phyloP scores from a whole-genome alignment of 2,329 filamentous ascomycete species.

The Lomentospora prolificans region DNA sequence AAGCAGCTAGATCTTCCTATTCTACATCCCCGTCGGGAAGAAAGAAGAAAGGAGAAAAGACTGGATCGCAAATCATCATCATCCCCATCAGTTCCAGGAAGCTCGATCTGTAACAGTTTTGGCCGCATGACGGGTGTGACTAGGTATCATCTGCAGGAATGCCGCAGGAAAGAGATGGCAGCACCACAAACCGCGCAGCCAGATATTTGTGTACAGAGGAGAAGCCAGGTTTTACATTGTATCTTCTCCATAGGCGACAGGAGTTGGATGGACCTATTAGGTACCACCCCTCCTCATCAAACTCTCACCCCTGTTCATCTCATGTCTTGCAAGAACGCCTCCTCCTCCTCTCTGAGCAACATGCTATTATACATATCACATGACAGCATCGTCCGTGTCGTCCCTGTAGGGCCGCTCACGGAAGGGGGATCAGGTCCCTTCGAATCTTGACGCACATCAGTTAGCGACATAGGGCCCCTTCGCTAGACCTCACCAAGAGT shows the following conservation, averaged over 20 bases:
- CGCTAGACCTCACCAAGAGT: too few relatives aligned
- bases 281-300: background rate
- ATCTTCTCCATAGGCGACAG: too few relatives aligned
- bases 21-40: background rate
- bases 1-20: background rate
- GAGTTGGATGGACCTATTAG: too few relatives aligned
- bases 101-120: background rate
- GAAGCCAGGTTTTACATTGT: too few relatives aligned
- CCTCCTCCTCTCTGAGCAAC: background rate
- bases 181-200: too few relatives aligned
- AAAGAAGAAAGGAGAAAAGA: background rate
- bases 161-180: background rate
- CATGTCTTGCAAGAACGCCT: background rate
- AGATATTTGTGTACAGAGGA: too few relatives aligned
- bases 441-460: too few relatives aligned
- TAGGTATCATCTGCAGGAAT: background rate
- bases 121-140: background rate
- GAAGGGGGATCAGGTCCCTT: too few relatives aligned
- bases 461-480: too few relatives aligned
- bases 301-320: background rate
- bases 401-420: too few relatives aligned
- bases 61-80: background rate
- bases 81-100: background rate
- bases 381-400: too few relatives aligned
- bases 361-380: background rate